These are phyloP conservation scores for Acidomyces sp. DNA, from an alignment of 495 filamentous ascomycete genomes.

Conservation along the genomic window DNA sequence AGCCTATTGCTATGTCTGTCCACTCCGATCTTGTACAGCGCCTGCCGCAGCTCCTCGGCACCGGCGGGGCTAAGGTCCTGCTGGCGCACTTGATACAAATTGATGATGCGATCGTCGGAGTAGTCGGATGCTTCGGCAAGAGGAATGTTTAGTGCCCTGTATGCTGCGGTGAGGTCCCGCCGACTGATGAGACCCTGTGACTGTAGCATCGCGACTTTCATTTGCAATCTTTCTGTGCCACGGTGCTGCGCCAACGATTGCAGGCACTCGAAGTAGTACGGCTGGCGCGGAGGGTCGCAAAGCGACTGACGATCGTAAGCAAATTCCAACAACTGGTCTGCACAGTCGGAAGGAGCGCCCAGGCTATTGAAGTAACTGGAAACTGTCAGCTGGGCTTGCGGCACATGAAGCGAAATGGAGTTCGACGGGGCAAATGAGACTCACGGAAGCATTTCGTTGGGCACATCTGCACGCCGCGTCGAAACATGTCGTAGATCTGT, in stretches of 20 bases:
- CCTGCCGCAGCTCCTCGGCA: slow-evolving; percentile 38
- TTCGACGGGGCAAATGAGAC: slow-evolving; percentile 10
- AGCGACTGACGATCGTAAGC: slow-evolving; percentile 32
- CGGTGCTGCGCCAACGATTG: slow-evolving; percentile 31
- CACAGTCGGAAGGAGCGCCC: slow-evolving; percentile 35
- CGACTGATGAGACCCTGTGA: slow-evolving; percentile 32
- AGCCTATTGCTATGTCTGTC: slow-evolving; percentile 40
- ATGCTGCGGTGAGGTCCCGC: slow-evolving; percentile 35
- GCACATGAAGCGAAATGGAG: neutral
- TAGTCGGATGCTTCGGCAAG: slow-evolving; percentile 26
- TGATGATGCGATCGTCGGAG: slow-evolving; percentile 45
- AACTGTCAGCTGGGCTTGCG: slow-evolving; percentile 1
- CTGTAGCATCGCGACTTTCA: slow-evolving; percentile 29
- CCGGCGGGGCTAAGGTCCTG: slow-evolving; percentile 31
- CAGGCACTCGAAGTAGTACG: slow-evolving; percentile 40
- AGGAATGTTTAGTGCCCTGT: slow-evolving; percentile 39
- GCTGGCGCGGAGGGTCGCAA: slow-evolving; percentile 27
- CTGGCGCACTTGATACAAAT: slow-evolving; percentile 42
- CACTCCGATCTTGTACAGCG: slow-evolving; percentile 44
- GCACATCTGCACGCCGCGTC: neutral
- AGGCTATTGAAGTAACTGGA: slow-evolving; percentile 35
- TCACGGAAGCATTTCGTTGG: slow-evolving; percentile 12
- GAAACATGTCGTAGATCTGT: slow-evolving; percentile 10
- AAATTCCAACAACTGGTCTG: slow-evolving; percentile 39
- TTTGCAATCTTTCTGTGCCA: slow-evolving; percentile 31